A percentile compares a stretch with the other conserved stretches of the same genome.
Conservation (phyloP, 2,329 filamentous ascomycete genomes). For the Stenocarpella maydis region DNA sequence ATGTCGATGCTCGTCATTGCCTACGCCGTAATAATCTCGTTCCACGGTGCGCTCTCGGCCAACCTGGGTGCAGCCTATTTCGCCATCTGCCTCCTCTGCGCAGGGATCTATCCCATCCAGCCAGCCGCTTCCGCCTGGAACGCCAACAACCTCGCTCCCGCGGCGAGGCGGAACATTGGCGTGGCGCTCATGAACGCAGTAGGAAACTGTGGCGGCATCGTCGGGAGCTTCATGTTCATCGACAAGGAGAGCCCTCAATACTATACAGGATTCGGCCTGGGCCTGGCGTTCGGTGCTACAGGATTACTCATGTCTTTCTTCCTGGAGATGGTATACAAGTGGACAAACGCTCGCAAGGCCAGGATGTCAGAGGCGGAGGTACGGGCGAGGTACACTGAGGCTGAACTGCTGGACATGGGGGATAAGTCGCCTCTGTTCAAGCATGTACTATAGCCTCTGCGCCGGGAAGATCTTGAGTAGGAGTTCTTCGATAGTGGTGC, state of each 20-base stretch:
- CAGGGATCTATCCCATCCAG: constrained; percentile 76
- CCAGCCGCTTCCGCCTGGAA: constrained; percentile 71
- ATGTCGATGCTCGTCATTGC: constrained; percentile 68
- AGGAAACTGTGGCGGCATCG: constrained; percentile 50
- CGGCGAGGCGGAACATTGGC: constrained; percentile 47
- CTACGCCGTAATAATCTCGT: constrained; percentile 65
- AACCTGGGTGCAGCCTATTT: constrained; percentile 68
- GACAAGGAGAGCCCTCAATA: constrained; percentile 44
- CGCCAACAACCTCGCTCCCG: constrained; percentile 69
- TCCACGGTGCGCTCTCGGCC: constrained; percentile 55
- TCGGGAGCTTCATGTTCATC: constrained; percentile 44
- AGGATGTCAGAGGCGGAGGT: constrained; percentile 39
- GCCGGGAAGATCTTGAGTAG: neutral
- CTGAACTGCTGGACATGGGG: constrained; percentile 50
- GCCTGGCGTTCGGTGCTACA: constrained; percentile 43
- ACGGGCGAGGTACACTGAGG: constrained; percentile 47
- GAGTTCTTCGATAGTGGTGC: neutral
- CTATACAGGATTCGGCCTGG: constrained; percentile 46
- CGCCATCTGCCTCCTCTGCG: constrained; percentile 71
- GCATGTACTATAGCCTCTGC: constrained; percentile 38
- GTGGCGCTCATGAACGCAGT: constrained; percentile 49
- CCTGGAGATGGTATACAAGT: constrained; percentile 43
- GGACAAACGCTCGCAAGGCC: constrained; percentile 41
- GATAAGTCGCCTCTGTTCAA: constrained; percentile 52
- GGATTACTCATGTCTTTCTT: constrained; percentile 42